phyloP scores from a whole-genome alignment of 2,329 filamentous ascomycete genomes.

The Elsinoe fawcettii region DNA sequence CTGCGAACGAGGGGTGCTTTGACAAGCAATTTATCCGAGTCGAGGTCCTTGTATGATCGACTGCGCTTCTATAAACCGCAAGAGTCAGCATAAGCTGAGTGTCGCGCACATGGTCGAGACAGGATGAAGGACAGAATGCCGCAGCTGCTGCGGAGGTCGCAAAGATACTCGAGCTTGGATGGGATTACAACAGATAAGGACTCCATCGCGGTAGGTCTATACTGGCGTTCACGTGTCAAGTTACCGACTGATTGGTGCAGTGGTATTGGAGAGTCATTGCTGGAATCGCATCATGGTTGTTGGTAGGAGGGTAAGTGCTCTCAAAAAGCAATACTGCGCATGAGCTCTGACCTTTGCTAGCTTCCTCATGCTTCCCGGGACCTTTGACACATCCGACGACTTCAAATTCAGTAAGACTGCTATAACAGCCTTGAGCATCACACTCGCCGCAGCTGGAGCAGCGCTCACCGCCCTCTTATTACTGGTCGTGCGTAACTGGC shows the following conservation, averaged over 20 bases:
- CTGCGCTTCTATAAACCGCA: neutral
- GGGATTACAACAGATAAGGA: conserved; percentile 21
- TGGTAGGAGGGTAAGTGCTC: conserved; percentile 39
- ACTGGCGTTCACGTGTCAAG: neutral
- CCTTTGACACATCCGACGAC: conserved; percentile 35
- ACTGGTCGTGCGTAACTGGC: conserved; percentile 39
- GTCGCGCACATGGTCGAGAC: conserved; percentile 10
- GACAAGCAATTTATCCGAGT: neutral
- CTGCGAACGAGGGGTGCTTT: neutral
- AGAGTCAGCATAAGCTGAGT: conserved; percentile 13
- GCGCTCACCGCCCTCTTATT: conserved; percentile 41
- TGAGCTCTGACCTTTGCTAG: conserved; percentile 26
- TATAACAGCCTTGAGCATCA: conserved; percentile 40
- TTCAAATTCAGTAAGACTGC: conserved; percentile 35
- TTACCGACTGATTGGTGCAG: conserved; percentile 21
- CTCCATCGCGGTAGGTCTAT: conserved; percentile 7
- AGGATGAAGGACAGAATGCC: conserved; percentile 12
- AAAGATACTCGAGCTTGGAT: conserved; percentile 26
- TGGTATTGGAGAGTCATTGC: conserved; percentile 45
- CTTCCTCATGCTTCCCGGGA: conserved; percentile 42
- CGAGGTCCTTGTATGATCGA: neutral
- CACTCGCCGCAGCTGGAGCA: conserved; percentile 42
- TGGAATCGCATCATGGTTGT: conserved; percentile 39
- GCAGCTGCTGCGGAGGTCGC: conserved; percentile 23
- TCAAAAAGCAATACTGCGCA: neutral